phyloP scores from a whole-genome alignment of 768 basidiomycete genomes.

The Tulasnella calospora region DNA sequence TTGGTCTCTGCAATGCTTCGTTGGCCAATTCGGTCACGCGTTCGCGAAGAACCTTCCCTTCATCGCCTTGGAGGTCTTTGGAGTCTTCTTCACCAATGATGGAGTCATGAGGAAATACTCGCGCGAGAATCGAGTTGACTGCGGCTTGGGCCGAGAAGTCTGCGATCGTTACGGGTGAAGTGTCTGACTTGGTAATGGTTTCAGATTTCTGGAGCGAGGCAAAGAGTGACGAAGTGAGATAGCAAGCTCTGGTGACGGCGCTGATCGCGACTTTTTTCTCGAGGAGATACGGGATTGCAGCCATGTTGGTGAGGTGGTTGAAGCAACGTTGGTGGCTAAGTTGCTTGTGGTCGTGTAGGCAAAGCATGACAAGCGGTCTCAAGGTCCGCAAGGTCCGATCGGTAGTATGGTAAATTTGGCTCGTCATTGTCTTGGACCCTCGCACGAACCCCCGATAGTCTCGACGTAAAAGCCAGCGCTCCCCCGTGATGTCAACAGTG shows the following conservation, averaged over 20 bases:
- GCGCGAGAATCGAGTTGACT: slow-evolving; percentile 70
- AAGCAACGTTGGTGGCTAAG: not conserved
- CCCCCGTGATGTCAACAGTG: not conserved
- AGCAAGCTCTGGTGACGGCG: slow-evolving; percentile 82
- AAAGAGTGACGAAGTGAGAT: slow-evolving; percentile 80
- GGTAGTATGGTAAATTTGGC: not conserved
- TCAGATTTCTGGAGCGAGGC: slow-evolving; percentile 78
- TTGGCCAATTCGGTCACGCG: slow-evolving; percentile 80
- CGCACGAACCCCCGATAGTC: not conserved
- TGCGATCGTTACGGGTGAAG: slow-evolving; percentile 88
- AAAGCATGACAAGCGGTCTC: not conserved
- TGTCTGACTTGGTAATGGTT: slow-evolving; percentile 85
- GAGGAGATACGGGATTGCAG: slow-evolving; percentile 41
- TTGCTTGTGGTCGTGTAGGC: not conserved
- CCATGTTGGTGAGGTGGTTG: not conserved
- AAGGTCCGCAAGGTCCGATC: slow-evolving; percentile 5
- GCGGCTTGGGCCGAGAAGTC: slow-evolving; percentile 94
- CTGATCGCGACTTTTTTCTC: slow-evolving; percentile 81
- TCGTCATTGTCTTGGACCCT: not conserved
- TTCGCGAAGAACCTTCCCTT: slow-evolving; percentile 45
- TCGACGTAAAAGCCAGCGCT: not conserved
- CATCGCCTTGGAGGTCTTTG: slow-evolving; percentile 54
- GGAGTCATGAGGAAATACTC: slow-evolving; percentile 75
- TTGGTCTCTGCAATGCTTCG: slow-evolving; percentile 58
- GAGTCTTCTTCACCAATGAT: slow-evolving; percentile 97